Base-by-base conservation (phyloP, 2,329 filamentous ascomycete genomes). In the Colletotrichum melonis region DNA sequence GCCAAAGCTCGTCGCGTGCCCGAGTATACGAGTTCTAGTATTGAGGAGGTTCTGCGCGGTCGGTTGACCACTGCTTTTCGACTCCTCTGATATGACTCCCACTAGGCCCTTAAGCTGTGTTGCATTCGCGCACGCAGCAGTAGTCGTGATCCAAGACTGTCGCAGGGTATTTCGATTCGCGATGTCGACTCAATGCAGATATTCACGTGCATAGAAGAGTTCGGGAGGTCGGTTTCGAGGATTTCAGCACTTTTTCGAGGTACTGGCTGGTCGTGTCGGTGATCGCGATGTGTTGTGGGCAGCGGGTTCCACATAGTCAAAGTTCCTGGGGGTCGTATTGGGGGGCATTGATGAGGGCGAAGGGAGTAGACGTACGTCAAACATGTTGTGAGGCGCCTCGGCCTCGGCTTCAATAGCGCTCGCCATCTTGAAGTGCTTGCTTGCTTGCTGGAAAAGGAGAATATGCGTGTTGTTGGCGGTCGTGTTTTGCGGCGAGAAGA, bases 361-460 rank as follows among this genome's bases (percentile, higher is more conserved):
- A 54, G 8, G 64, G 60, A 24, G n/a, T 42, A 30, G 46, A 81
- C 80, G 70, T 76, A 81, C 79, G 76, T 84, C 82, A 66, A 83
- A 84, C 75, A 74, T 79, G 72, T 78, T 80, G 74, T 84, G 82
- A 80, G 82, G 82, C 76, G 79, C 79, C 63, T 78, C 79, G 63
- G 76, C 76, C 68, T 79, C 75, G 3, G 57, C 42, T 35, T 64
- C 69, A 62, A 46, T 60, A 42, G 57, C 57, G 63, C 35, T 63
- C 42, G 56, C 49, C 64, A 69, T 72, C 6, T 69, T 63, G 30
- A 42, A n/a, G 4, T 26, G 26, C 26, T 26, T 62, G 16, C 28
- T n/a, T 57, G 11, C 24, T 52, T 46, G 28, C 38, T 42, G 14
- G 5, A 49, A 9, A 32, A 22, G 38, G 28, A 12, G 19, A 46